These are phyloP conservation scores for Leccinum aurantiacum DNA, from an alignment of 768 basidiomycete genomes.

Conservation along the genomic window DNA sequence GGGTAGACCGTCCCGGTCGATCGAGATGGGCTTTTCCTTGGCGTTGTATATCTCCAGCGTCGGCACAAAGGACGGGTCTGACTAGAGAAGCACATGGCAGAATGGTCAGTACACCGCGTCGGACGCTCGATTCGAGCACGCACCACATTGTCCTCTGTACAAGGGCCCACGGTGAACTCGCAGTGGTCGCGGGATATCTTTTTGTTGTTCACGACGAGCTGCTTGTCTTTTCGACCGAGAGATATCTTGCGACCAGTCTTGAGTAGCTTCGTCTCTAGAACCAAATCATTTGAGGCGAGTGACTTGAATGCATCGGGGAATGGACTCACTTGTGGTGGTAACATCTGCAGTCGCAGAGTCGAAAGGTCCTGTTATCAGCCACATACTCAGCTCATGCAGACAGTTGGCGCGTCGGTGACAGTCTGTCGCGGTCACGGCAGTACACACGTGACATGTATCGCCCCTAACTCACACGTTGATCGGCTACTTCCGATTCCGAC, in stretches of 20 bases:
- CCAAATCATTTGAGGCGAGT: background rate
- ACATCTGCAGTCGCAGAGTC: constrained; percentile 41
- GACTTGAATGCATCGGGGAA: constrained; percentile 18
- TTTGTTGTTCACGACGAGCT: constrained; percentile 54
- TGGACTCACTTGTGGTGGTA: constrained; percentile 40
- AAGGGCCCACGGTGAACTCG: constrained; percentile 54
- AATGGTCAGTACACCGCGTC: background rate
- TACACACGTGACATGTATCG: no score
- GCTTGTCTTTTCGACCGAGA: constrained; percentile 57
- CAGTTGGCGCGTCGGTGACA: background rate
- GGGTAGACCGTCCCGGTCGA: constrained; percentile 38
- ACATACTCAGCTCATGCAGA: constrained; percentile 38
- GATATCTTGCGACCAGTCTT: constrained; percentile 55
- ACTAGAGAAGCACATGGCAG: constrained; percentile 34
- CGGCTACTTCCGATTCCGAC: no score
- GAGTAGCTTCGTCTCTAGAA: constrained; percentile 54
- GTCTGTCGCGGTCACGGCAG: no score
- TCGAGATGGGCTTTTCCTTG: constrained; percentile 46
- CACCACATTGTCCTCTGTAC: constrained; percentile 55
- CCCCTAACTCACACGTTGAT: no score
- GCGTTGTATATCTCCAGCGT: constrained; percentile 47
- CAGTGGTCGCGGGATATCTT: constrained; percentile 67
- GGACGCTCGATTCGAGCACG: constrained; percentile 21
- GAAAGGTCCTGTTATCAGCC: constrained; percentile 55
- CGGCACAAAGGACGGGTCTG: constrained; percentile 49